Conservation (phyloP, 2,329 filamentous ascomycete genomes). For the Kalaharituber pfeilii region DNA sequence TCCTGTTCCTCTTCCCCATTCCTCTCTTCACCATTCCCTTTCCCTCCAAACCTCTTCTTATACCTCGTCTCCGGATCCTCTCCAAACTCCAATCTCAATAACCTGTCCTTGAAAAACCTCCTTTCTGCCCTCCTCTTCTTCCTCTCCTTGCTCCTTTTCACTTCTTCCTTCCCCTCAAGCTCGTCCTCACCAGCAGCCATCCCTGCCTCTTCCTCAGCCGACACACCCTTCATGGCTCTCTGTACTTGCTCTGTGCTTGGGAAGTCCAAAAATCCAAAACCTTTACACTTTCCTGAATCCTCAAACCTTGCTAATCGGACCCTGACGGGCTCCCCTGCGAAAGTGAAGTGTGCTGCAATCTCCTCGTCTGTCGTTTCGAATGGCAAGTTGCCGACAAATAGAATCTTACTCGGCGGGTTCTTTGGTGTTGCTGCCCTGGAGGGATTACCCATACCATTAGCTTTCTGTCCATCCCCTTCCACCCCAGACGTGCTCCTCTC, state of each 20-base stretch:
- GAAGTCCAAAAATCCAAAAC: constrained; percentile 90
- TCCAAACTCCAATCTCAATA: constrained; percentile 77
- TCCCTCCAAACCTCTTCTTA: constrained; percentile 69
- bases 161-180: constrained; percentile 32
- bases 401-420: constrained; percentile 54
- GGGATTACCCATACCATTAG: constrained; percentile 25
- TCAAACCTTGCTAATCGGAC: constrained; percentile 88
- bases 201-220: constrained; percentile 19
- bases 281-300: constrained; percentile 94
- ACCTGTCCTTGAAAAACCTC: constrained; percentile 68
- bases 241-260: constrained; percentile 50
- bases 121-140: constrained; percentile 43
- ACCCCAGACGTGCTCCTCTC: constrained; percentile 37
- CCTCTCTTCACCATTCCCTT: constrained; percentile 21
- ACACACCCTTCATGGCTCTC: constrained; percentile 26
- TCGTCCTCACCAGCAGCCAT: constrained; percentile 23
- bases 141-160: constrained; percentile 32
- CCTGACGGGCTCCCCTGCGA: constrained; percentile 67
- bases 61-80: constrained; percentile 81
- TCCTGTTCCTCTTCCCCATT: constrained; percentile 15
- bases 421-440: constrained; percentile 25
- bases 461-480: constrained; percentile 13
- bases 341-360: constrained; percentile 61
- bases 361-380: constrained; percentile 71
- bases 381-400: constrained; percentile 82